Evolutionary conservation across 257 asterid genomes (phyloP).

Genomic region (Solanum appendiculatum): DNA sequence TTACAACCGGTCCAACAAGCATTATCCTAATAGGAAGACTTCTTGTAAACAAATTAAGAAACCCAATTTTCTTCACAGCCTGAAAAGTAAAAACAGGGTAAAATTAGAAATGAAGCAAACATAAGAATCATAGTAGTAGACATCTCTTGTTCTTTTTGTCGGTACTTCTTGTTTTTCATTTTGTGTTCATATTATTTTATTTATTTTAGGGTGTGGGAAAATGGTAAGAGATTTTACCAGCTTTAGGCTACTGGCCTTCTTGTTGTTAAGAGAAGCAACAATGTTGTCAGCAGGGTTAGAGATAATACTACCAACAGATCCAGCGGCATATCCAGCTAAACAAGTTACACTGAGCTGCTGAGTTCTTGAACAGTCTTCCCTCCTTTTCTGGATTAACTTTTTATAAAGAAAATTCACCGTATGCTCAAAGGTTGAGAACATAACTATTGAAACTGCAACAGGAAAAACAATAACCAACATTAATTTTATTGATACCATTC

Average conservation of each 20-base stretch:
- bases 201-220: background rate
- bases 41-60: conserved; percentile 27
- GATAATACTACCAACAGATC: conserved; percentile 31
- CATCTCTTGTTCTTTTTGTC: background rate
- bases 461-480: background rate
- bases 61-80: conserved; percentile 33
- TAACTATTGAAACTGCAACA: conserved; percentile 32
- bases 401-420: conserved; percentile 25
- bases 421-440: conserved; percentile 43
- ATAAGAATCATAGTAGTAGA: background rate
- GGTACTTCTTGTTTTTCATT: background rate
- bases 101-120: background rate
- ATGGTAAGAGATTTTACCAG: conserved; percentile 8
- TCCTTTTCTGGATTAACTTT: conserved; percentile 21
- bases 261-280: conserved; percentile 25
- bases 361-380: conserved; percentile 29
- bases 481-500: background rate
- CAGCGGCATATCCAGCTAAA: conserved; percentile 43
- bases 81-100: background rate
- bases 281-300: conserved; percentile 40
- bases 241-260: conserved; percentile 16
- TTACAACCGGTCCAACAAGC: conserved; percentile 37
- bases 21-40: conserved; percentile 39
- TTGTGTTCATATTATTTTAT: background rate
- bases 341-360: conserved; percentile 43